These are phyloP conservation scores for Cyberlindnera bimundalis DNA, from an alignment of 805 yeast species.

Conservation along the genomic window DNA sequence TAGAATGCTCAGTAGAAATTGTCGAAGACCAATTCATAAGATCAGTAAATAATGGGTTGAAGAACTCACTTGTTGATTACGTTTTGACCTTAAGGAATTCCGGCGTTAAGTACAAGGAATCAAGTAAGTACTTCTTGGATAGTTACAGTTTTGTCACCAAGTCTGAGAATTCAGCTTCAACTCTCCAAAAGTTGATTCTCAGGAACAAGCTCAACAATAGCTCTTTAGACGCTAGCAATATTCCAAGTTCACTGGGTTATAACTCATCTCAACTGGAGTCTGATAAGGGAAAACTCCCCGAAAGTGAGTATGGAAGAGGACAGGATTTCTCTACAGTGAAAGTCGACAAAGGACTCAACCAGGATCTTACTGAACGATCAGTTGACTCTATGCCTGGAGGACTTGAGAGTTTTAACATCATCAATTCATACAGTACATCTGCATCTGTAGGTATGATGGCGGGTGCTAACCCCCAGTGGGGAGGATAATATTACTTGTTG, in stretches of 20 bases:
- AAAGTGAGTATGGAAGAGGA: slow-evolving; percentile 14
- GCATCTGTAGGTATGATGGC: slow-evolving; percentile 15
- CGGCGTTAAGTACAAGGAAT: slow-evolving; percentile 18
- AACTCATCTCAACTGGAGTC: slow-evolving; percentile 16
- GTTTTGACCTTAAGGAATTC: slow-evolving; percentile 23
- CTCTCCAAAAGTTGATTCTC: slow-evolving; percentile 26
- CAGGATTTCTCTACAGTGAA: too few species aligned
- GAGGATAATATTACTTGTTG: too few species aligned
- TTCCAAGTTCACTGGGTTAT: slow-evolving; percentile 4
- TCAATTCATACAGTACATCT: slow-evolving; percentile 24
- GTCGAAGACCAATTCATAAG: slow-evolving; percentile 49
- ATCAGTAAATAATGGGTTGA: slow-evolving; percentile 43
- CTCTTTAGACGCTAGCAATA: neutral
- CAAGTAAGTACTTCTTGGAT: slow-evolving; percentile 22
- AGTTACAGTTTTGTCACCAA: slow-evolving; percentile 14
- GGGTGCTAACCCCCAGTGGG: slow-evolving; percentile 7
- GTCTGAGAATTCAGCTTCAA: slow-evolving; percentile 12
- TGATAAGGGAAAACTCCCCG: slow-evolving; percentile 18
- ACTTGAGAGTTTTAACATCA: slow-evolving; percentile 12
- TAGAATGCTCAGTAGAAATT: slow-evolving; percentile 46
- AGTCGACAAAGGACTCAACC: too few species aligned
- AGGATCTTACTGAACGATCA: neutral
- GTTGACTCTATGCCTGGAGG: slow-evolving; percentile 6
- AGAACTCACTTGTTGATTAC: slow-evolving; percentile 44
- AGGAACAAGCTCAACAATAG: slow-evolving; percentile 20